Percentiles rank a stretch among this genome's conserved stretches.
These are phyloP conservation scores for Zelopaecilomyces penicillatus DNA, from an alignment of 2,329 filamentous ascomycete genomes.

Conservation along the genomic window DNA sequence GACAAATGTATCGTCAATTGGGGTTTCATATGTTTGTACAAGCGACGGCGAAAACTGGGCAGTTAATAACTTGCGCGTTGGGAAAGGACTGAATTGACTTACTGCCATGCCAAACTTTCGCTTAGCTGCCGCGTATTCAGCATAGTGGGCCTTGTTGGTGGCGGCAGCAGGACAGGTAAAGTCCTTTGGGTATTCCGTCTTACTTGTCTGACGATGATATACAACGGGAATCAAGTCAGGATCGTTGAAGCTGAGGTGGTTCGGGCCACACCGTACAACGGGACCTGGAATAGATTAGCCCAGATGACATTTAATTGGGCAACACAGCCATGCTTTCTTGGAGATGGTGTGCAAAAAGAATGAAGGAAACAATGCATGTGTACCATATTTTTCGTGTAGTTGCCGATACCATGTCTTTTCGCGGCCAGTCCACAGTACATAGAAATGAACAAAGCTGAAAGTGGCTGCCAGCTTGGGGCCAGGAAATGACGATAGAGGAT, in stretches of 20 bases:
- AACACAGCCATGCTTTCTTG: too few relatives aligned
- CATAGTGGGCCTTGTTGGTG: background rate
- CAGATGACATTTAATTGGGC: background rate
- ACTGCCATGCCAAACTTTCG: background rate
- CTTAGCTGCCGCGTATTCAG: background rate
- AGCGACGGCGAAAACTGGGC: background rate
- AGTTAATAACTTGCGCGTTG: background rate
- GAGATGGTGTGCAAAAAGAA: too few relatives aligned
- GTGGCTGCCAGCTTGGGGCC: background rate
- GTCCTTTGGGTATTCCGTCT: background rate
- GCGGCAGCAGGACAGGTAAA: background rate
- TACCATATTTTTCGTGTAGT: background rate
- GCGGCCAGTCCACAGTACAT: background rate
- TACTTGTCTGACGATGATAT: background rate
- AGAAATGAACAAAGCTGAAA: background rate
- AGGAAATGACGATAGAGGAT: background rate
- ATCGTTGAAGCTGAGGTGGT: background rate
- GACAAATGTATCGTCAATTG: background rate
- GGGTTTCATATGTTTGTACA: background rate
- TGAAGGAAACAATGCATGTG: too few relatives aligned
- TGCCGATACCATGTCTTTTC: background rate
- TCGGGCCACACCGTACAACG: background rate
- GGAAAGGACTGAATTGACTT: background rate
- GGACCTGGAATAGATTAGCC: background rate
- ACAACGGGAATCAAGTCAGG: background rate